phyloP scores from a whole-genome alignment of 1,284 basidiomycete genomes.

The Cryptococcus maquisensis region DNA sequence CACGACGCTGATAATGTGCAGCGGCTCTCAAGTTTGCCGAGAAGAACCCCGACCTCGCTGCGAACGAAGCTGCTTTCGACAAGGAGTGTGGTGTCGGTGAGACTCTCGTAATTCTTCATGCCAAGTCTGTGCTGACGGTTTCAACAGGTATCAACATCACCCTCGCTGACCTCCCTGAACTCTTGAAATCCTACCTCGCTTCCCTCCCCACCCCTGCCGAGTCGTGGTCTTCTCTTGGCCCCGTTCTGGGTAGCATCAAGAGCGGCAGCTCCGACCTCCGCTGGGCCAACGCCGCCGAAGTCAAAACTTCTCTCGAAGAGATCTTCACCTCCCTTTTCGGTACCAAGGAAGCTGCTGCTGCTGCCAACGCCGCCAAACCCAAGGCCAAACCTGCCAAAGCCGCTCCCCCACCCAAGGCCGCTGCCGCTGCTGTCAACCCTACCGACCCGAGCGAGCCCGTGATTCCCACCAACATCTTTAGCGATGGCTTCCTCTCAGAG shows the following conservation, averaged over 20 bases:
- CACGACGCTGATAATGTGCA: slow-evolving; percentile 33
- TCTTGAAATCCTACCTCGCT: slow-evolving; percentile 62
- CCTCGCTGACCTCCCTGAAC: slow-evolving; percentile 60
- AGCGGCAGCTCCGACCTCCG: slow-evolving; percentile 59
- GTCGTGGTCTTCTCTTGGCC: slow-evolving; percentile 72
- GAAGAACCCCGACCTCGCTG: slow-evolving; percentile 52
- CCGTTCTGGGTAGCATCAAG: slow-evolving; percentile 68
- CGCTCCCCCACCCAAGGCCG: slow-evolving; percentile 57
- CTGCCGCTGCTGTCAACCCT: slow-evolving; percentile 60
- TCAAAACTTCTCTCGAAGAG: slow-evolving; percentile 81
- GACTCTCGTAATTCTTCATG: slow-evolving; percentile 36
- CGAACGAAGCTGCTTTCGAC: slow-evolving; percentile 73
- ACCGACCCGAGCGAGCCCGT: slow-evolving; percentile 45
- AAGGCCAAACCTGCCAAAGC: slow-evolving; percentile 62
- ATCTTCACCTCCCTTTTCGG: slow-evolving; percentile 75
- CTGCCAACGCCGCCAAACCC: slow-evolving; percentile 57
- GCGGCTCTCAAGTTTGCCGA: slow-evolving; percentile 77
- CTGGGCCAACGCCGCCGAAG: slow-evolving; percentile 85
- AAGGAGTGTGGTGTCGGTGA: slow-evolving; percentile 80
- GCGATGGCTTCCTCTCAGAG: slow-evolving; percentile 88
- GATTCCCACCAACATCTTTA: slow-evolving; percentile 64
- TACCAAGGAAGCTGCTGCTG: slow-evolving; percentile 61
- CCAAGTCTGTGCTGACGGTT: neutral
- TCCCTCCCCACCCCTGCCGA: slow-evolving; percentile 53
- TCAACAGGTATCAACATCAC: slow-evolving; percentile 72